phyloP scores from a whole-genome alignment of 2,329 filamentous ascomycete species.

The Aspergillus sp. region DNA sequence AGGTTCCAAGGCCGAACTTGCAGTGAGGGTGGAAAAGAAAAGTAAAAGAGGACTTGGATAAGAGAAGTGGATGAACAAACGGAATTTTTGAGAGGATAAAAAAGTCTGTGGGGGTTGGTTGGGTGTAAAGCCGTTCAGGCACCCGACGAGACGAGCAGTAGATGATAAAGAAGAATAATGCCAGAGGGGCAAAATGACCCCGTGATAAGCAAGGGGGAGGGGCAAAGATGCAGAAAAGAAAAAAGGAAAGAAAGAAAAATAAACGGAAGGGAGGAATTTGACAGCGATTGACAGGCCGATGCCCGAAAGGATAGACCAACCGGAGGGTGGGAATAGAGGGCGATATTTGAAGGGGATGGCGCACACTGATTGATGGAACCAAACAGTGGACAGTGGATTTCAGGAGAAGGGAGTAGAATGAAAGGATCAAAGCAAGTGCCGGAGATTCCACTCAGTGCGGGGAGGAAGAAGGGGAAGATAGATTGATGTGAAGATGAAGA shows the following conservation, averaged over 20 bases:
- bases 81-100: neutral
- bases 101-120: neutral
- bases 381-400: constrained; percentile 4
- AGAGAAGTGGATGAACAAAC: neutral
- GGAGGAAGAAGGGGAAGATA: neutral
- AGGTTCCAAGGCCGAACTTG: neutral
- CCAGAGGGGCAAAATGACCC: constrained; percentile 9
- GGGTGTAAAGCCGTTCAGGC: constrained; percentile 14
- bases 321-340: neutral
- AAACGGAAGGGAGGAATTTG: neutral
- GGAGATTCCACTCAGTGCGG: neutral
- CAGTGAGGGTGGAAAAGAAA: neutral
- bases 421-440: neutral
- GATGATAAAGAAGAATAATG: constrained; percentile 8
- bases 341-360: constrained; percentile 3
- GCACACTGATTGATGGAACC: neutral
- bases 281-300: constrained; percentile 5
- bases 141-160: constrained; percentile 14
- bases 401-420: neutral
- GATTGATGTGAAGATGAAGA: constrained; percentile 1
- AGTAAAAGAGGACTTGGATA: neutral
- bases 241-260: neutral
- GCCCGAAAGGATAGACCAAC: constrained; percentile 8
- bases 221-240: neutral
- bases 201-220: constrained; percentile 4